These are phyloP conservation scores for Lichtheimia ramosa DNA, from an alignment of 371 early-diverging fungal genomes.

Conservation along the genomic window DNA sequence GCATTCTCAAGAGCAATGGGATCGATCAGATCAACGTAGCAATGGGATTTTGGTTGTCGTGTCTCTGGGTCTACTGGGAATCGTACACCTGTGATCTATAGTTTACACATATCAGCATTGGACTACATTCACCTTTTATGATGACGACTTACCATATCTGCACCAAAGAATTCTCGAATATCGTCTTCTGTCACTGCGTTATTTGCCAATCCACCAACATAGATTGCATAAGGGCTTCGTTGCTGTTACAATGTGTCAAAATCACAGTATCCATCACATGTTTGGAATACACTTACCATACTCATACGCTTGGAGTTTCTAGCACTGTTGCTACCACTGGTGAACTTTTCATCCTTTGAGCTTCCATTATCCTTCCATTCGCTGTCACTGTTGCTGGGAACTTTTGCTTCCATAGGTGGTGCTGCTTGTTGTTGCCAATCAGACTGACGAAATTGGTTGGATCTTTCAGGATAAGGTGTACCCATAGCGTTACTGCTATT, in stretches of 20 bases:
- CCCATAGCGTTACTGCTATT: neutral
- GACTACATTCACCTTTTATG: neutral
- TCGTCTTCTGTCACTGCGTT: constrained; percentile 45
- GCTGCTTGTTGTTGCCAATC: constrained; percentile 16
- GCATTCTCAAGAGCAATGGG: constrained; percentile 39
- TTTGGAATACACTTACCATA: constrained; percentile 12
- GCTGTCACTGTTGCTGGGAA: constrained; percentile 6
- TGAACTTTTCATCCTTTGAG: constrained; percentile 12
- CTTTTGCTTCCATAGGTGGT: constrained; percentile 3
- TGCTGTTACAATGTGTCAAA: constrained; percentile 13
- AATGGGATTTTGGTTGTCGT: constrained; percentile 44
- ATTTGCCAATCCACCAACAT: constrained; percentile 44
- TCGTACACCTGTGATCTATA: constrained; percentile 37
- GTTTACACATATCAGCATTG: neutral
- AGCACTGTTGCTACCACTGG: constrained; percentile 1
- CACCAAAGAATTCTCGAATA: constrained; percentile 44
- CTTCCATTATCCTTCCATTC: constrained; percentile 15
- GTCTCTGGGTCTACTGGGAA: constrained; percentile 45
- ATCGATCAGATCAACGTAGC: constrained; percentile 46
- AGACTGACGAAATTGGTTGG: constrained; percentile 27
- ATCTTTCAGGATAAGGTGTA: constrained; percentile 17
- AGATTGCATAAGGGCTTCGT: constrained; percentile 37
- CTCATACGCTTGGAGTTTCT: constrained; percentile 25
- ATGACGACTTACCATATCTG: constrained; percentile 33
- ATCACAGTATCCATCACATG: neutral